Percentiles rank a stretch among this genome's conserved stretches.
These are phyloP conservation scores for Globisporangium sylvaticum DNA, from an alignment of 352 stramenopile species.

Conservation along the genomic window DNA sequence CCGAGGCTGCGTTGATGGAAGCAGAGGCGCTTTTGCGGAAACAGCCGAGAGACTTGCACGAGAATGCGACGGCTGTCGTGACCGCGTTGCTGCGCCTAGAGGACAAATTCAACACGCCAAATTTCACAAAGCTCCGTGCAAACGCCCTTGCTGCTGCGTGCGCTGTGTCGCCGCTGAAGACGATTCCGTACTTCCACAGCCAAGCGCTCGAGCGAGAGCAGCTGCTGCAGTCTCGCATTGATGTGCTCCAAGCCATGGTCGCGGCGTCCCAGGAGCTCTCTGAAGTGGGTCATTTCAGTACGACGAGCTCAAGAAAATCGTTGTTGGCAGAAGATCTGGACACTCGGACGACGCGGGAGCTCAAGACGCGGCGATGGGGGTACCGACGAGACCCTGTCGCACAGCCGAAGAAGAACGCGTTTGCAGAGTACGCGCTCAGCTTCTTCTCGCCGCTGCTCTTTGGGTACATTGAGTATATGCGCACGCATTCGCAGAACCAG, in stretches of 20 bases:
- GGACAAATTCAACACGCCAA: slow-evolving; percentile 62
- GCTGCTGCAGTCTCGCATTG: slow-evolving; percentile 65
- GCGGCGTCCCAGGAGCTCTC: slow-evolving; percentile 61
- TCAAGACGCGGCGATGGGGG: slow-evolving; percentile 68
- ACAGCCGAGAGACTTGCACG: slow-evolving; percentile 55
- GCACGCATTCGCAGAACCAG: slow-evolving; percentile 19
- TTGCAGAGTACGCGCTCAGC: slow-evolving; percentile 47
- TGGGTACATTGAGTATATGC: slow-evolving; percentile 61
- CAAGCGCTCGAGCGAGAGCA: slow-evolving; percentile 75
- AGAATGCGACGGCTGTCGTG: slow-evolving; percentile 49
- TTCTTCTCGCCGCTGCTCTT: slow-evolving; percentile 81
- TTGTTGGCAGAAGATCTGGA: slow-evolving; percentile 48
- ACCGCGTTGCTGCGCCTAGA: slow-evolving; percentile 61
- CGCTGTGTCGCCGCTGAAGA: slow-evolving; percentile 35
- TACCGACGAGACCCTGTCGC: slow-evolving; percentile 55
- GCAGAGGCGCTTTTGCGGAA: slow-evolving; percentile 52
- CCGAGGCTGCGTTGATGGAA: slow-evolving; percentile 44
- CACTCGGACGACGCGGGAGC: slow-evolving; percentile 36
- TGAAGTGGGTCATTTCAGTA: slow-evolving; percentile 35
- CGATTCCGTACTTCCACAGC: slow-evolving; percentile 49
- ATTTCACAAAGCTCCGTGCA: slow-evolving; percentile 44
- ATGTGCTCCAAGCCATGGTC: slow-evolving; percentile 56
- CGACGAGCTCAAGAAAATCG: slow-evolving; percentile 22
- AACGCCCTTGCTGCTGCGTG: slow-evolving; percentile 49
- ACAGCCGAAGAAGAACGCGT: slow-evolving; percentile 52